These are phyloP conservation scores for Euphorbia tirucalli DNA, from an alignment of 345 rosid species.

Conservation along the genomic window DNA sequence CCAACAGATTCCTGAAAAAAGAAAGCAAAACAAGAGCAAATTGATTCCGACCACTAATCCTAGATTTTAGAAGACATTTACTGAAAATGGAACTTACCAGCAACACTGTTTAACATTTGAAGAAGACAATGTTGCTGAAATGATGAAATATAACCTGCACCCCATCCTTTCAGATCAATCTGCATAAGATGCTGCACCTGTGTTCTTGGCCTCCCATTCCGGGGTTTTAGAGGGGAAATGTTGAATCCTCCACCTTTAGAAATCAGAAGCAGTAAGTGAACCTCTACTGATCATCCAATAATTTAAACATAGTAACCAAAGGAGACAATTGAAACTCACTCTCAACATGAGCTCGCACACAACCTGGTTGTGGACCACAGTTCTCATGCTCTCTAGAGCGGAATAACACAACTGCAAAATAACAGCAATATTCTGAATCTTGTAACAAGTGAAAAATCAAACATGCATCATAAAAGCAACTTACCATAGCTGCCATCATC, in stretches of 20 bases:
- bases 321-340: conserved; percentile 47
- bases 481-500: conserved; percentile 99
- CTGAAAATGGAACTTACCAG: conserved; percentile 54
- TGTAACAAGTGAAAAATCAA: conserved; percentile 16
- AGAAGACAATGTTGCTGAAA: conserved; percentile 98
- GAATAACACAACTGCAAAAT: conserved; percentile 80
- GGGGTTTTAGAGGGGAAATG: conserved; percentile 80
- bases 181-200: conserved; percentile 98
- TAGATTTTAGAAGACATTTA: not conserved
- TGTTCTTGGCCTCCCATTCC: conserved; percentile 81
- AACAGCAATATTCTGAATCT: conserved; percentile 24
- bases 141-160: conserved; percentile 78
- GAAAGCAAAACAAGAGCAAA: not conserved
- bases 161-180: conserved; percentile 99
- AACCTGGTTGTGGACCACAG: conserved; percentile 90
- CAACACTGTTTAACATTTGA: conserved; percentile 95
- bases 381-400: conserved; percentile 97
- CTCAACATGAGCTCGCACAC: conserved; percentile 95
- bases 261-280: conserved; percentile 16
- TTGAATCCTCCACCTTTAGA: conserved; percentile 92
- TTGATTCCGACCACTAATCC: not conserved
- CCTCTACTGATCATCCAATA: not conserved
- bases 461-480: conserved; percentile 11
- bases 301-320: conserved; percentile 13
- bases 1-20: not conserved